Evolutionary conservation across 371 early-diverging fungal genomes (phyloP), one percentile per base, ranked within the genome.

Genomic region (Mucor indicus): DNA sequence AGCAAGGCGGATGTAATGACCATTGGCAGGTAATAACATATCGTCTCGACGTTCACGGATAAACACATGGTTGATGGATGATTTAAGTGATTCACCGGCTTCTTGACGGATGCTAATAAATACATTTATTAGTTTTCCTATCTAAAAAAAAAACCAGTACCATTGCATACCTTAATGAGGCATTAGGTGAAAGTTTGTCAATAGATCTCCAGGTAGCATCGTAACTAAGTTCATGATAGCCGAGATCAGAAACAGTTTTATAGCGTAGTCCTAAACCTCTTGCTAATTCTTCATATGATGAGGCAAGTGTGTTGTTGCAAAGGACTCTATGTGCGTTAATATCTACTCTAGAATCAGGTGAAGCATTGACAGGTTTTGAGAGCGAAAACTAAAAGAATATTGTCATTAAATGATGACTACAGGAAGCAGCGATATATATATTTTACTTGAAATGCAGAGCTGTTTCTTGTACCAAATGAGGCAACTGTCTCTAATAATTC

Each of bases 61-160:
- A 57, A 85, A 80, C 24, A 74, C 64, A 67, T 93, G 87, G 3
- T 69, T 62, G 31, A 95, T 44, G 0, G 91, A 75, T 3, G 93
- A 88, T 60, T 96, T 96, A 27, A 96, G 66, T 15, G 89, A 73
- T 61, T 96, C 89, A 0, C 95, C 96, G 13, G 88, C 95, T 52
- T 93, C 88, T 29, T 85, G 65, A 22, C 97, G 88, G 46, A 95
- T 80, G 55, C 92, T 91, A 66, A 13, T 33, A 15, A 6, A n/a
- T n/a, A 29, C 6, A 29, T 8, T 29, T 29, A 29, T 6, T 12
- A 29, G 12, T 29, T 12, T 29, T 29, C 30, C 30, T 29, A 8
- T 29, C 12, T 29, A 6, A 17, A 50, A 9, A 44, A 4, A 48
- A 35, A 38, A 25, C 16, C 19, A 37, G 1, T n/a, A 11, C 6